Evolutionary conservation across 495 filamentous ascomycete species (phyloP).

Genomic region (Parathielavia hyrcaniae): DNA sequence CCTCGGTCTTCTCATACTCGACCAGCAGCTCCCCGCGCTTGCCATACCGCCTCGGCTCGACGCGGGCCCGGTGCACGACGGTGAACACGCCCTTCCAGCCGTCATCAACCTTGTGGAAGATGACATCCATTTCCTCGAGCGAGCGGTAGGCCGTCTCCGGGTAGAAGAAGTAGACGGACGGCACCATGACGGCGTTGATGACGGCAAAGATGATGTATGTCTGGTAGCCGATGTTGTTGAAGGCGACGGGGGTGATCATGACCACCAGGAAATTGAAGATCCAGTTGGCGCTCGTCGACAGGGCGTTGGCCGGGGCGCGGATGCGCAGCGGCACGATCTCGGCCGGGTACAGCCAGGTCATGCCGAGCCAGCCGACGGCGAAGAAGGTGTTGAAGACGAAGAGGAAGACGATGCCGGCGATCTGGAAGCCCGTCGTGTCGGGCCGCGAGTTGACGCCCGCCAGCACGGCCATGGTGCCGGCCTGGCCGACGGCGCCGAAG

Average conservation of each 20-base stretch:
- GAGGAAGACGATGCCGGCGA: neutral
- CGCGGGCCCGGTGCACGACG: constrained; percentile 57
- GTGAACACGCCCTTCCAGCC: constrained; percentile 62
- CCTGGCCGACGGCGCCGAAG: neutral
- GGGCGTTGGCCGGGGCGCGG: constrained; percentile 4
- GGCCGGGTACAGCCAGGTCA: constrained; percentile 2
- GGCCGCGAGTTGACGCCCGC: neutral
- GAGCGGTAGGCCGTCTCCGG: neutral
- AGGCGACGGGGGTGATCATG: neutral
- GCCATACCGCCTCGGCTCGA: constrained; percentile 40
- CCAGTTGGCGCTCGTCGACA: neutral
- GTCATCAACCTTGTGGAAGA: constrained; percentile 55
- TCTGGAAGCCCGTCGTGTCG: too few species aligned
- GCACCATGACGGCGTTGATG: neutral
- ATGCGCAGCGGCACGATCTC: constrained; percentile 1
- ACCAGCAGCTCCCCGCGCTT: constrained; percentile 10
- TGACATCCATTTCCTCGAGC: neutral
- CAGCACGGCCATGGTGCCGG: neutral
- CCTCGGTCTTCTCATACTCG: constrained; percentile 5
- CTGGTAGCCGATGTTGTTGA: constrained; percentile 1
- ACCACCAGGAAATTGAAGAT: neutral
- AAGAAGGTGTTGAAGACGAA: neutral
- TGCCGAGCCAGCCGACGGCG: neutral
- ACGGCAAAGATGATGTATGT: neutral
- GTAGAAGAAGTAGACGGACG: neutral